phyloP scores from a whole-genome alignment of 1,284 basidiomycete species.

The Ustilago nuda region DNA sequence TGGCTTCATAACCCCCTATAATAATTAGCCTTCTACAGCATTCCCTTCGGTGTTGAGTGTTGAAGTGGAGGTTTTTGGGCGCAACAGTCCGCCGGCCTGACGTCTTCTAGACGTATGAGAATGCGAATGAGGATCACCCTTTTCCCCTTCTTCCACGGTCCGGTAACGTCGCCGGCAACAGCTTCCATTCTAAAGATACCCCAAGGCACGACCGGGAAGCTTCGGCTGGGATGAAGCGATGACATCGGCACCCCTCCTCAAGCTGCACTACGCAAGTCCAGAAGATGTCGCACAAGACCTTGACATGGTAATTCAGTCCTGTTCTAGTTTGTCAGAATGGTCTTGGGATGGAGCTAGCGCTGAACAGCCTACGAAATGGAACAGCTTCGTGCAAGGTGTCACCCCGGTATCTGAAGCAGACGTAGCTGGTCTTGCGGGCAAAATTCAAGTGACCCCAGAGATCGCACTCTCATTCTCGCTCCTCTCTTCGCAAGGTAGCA shows the following conservation, averaged over 20 bases:
- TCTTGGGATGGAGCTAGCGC: conserved; percentile 24
- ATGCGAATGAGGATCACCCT: background rate
- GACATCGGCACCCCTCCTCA: conserved; percentile 22
- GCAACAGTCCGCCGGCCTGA: conserved; percentile 10
- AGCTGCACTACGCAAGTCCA: conserved; percentile 21
- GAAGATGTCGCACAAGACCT: conserved; percentile 46
- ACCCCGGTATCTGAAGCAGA: background rate
- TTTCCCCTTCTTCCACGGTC: background rate
- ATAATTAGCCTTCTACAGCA: background rate
- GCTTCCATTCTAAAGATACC: background rate
- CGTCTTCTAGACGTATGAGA: background rate
- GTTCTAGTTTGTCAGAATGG: conserved; percentile 23
- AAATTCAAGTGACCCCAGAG: conserved; percentile 5
- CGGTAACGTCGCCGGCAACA: background rate
- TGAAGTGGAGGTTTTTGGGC: conserved; percentile 1
- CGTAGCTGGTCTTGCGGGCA: conserved; percentile 16
- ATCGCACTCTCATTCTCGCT: conserved; percentile 21
- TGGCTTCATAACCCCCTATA: background rate
- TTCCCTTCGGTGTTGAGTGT: background rate
- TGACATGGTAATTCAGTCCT: conserved; percentile 46
- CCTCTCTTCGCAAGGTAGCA: background rate
- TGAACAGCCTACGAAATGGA: conserved; percentile 9
- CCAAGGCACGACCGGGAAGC: background rate
- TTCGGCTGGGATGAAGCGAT: conserved; percentile 10
- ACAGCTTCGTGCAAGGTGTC: conserved; percentile 15